These are phyloP conservation scores for Candida vaughaniae DNA, from an alignment of 805 yeast species.

Conservation along the genomic window DNA sequence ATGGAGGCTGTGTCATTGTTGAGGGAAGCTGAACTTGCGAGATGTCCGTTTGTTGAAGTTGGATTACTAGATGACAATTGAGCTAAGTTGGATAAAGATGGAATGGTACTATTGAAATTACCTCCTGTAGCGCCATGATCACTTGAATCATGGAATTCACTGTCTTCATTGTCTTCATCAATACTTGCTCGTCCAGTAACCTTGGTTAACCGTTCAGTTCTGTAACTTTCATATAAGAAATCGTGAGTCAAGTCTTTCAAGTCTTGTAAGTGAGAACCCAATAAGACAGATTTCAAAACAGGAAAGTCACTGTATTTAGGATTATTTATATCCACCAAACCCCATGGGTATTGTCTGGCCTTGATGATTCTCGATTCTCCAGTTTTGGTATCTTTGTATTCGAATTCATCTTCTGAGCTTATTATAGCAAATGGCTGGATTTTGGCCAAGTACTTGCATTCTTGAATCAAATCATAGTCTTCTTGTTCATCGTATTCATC, in stretches of 20 bases:
- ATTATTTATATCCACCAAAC: slow-evolving; percentile 55
- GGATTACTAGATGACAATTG: slow-evolving; percentile 33
- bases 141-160: slow-evolving; percentile 27
- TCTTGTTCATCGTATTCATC: slow-evolving; percentile 64
- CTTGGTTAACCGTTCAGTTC: slow-evolving; percentile 71
- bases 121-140: slow-evolving; percentile 16
- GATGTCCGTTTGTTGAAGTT: slow-evolving; percentile 16
- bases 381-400: slow-evolving; percentile 36
- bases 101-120: slow-evolving; percentile 24
- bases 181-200: slow-evolving; percentile 44
- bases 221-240: slow-evolving; percentile 70
- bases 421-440: slow-evolving; percentile 78
- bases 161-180: slow-evolving; percentile 23
- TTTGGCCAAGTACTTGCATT: slow-evolving; percentile 57
- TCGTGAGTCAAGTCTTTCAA: slow-evolving; percentile 79
- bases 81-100: slow-evolving; percentile 64
- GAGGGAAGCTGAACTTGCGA: not conserved
- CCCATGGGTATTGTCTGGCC: slow-evolving; percentile 79
- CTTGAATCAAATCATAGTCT: slow-evolving; percentile 73
- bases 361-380: slow-evolving; percentile 47
- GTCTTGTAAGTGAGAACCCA: slow-evolving; percentile 83
- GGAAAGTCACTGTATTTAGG: slow-evolving; percentile 54
- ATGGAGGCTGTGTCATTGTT: slow-evolving; percentile 21
- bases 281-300: slow-evolving; percentile 62
- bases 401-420: slow-evolving; percentile 58